Percentiles rank a stretch among this genome's conserved stretches.
These are phyloP conservation scores for Colletotrichum truncatum DNA, from an alignment of 2,329 filamentous ascomycete genomes.

Conservation along the genomic window DNA sequence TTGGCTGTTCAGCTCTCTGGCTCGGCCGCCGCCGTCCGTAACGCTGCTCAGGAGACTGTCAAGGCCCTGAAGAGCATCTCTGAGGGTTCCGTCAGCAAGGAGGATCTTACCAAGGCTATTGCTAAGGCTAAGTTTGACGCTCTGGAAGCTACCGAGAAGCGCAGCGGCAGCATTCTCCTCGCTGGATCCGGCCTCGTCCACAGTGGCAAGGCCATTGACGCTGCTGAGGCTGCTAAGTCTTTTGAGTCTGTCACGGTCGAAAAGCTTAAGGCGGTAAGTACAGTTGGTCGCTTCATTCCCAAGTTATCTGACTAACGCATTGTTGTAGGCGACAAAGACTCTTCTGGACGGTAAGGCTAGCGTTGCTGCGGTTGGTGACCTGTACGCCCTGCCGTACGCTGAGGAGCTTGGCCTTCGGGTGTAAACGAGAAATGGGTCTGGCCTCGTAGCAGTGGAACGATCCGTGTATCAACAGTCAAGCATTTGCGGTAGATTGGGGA, in stretches of 20 bases:
- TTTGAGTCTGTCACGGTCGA: conserved; percentile 85
- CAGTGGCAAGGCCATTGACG: conserved; percentile 83
- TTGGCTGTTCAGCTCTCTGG: conserved; percentile 85
- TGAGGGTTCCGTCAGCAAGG: conserved; percentile 78
- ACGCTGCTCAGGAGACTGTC: conserved; percentile 79
- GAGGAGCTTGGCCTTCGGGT: conserved; percentile 94
- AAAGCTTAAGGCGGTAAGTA: conserved; percentile 84
- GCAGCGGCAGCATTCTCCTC: conserved; percentile 79
- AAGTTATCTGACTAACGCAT: conserved; percentile 39
- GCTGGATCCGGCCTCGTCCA: conserved; percentile 87
- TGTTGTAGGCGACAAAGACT: conserved; percentile 80
- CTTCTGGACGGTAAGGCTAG: conserved; percentile 89
- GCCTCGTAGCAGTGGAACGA: conserved; percentile 35
- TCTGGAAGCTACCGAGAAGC: conserved; percentile 82
- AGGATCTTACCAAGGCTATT: conserved; percentile 91
- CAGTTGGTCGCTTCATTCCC: neutral
- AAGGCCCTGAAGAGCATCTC: conserved; percentile 85
- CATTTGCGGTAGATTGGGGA: conserved; percentile 45
- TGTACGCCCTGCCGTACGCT: conserved; percentile 90
- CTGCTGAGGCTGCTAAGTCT: conserved; percentile 80
- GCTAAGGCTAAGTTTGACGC: conserved; percentile 94
- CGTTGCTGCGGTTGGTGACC: conserved; percentile 89
- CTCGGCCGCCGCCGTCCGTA: conserved; percentile 75
- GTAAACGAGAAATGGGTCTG: conserved; percentile 63
- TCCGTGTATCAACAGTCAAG: conserved; percentile 54